Percentiles rank a stretch among this genome's conserved stretches.
These are phyloP conservation scores for Eimeria praecox DNA, from an alignment of 169 alveolate genomes.

Conservation along the genomic window DNA sequence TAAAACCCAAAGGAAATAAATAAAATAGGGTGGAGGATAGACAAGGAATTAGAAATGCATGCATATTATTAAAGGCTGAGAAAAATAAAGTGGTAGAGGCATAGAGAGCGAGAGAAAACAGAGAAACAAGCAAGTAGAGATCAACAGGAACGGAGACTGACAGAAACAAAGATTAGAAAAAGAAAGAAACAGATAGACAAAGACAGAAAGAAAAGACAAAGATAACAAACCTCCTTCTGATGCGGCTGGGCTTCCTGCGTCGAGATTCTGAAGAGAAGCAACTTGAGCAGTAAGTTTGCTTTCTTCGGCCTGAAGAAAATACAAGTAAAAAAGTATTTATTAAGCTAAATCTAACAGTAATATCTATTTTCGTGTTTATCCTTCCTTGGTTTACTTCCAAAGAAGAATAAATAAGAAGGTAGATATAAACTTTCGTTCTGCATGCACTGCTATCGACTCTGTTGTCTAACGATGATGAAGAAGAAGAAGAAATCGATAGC, in stretches of 20 bases:
- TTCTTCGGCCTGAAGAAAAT: conserved; percentile 62
- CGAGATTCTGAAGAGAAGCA: conserved; percentile 47
- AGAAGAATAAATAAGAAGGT: not conserved
- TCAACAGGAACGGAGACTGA: not conserved
- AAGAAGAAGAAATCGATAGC: not conserved
- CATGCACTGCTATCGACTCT: not conserved
- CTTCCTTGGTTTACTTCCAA: too few species aligned
- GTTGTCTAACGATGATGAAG: not conserved
- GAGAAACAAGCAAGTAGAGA: not conserved
- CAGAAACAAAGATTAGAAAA: too few species aligned
- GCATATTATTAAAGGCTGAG: too few species aligned
- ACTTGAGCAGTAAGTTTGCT: conserved; percentile 78
- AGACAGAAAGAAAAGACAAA: not conserved
- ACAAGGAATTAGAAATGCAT: too few species aligned
- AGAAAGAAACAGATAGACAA: not conserved
- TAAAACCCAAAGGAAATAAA: too few species aligned
- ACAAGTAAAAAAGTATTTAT: not conserved
- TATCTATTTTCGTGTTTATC: too few species aligned
- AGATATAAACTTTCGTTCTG: not conserved
- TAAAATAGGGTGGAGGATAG: too few species aligned
- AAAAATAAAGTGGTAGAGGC: too few species aligned
- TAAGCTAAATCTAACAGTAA: not conserved
- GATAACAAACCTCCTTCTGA: conserved; percentile 6
- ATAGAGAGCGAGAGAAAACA: not conserved
- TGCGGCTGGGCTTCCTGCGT: not conserved